Evolutionary conservation across 371 early-diverging fungal genomes (phyloP).

Genomic region (Batkoa obscura): DNA sequence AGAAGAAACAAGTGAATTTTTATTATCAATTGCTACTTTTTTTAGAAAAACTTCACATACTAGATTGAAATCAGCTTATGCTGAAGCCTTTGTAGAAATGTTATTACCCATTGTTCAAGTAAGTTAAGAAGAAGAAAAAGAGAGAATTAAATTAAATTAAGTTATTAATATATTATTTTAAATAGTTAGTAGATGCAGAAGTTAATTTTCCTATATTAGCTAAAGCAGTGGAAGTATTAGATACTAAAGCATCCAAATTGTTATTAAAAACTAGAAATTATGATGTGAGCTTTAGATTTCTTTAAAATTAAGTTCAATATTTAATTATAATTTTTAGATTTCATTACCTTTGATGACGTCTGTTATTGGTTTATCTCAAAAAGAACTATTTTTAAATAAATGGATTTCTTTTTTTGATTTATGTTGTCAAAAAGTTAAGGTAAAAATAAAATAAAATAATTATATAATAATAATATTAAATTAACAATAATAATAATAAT

Average conservation of each 20-base stretch:
- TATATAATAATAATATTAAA: too few species aligned
- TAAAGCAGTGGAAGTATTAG: constrained; percentile 75
- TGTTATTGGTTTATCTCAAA: constrained; percentile 68
- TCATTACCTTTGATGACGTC: constrained; percentile 75
- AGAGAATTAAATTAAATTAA: too few species aligned
- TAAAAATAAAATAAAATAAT: constrained; percentile 11
- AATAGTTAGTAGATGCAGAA: constrained; percentile 70
- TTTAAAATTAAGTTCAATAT: too few species aligned
- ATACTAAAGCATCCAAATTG: constrained; percentile 79
- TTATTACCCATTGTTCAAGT: constrained; percentile 78
- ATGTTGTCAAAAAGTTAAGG: constrained; percentile 61
- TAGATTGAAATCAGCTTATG: constrained; percentile 79
- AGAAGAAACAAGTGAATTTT: constrained; percentile 84
- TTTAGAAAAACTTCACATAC: constrained; percentile 63
- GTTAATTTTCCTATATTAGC: constrained; percentile 87
- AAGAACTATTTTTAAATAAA: constrained; percentile 68
- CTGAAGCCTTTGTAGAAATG: constrained; percentile 70
- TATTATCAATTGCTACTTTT: constrained; percentile 68
- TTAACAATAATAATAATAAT: too few species aligned
- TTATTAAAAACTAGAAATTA: constrained; percentile 60
- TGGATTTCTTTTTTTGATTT: constrained; percentile 56
- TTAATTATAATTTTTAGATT: constrained; percentile 20
- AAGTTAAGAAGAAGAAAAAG: too few species aligned
- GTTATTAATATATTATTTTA: background rate
- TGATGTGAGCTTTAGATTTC: constrained; percentile 14